A percentile compares a stretch with the other conserved stretches of the same genome.
Conservation (phyloP, 2,329 filamentous ascomycete genomes). For the Ophiocordyceps sinensis region DNA sequence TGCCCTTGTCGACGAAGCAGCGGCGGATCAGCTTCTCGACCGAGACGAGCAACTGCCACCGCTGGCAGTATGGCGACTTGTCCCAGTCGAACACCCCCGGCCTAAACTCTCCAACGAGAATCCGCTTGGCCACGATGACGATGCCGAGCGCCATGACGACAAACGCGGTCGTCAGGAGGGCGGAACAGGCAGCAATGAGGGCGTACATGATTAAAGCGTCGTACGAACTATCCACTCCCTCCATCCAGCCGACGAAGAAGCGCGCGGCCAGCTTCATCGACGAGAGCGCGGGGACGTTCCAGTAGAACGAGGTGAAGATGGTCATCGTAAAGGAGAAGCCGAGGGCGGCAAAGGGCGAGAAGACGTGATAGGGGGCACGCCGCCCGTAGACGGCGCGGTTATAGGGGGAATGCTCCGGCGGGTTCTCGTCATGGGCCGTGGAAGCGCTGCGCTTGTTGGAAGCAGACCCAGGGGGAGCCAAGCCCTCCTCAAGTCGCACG, state of each 20-base stretch:
- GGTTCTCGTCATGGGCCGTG: background rate
- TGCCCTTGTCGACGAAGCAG: conserved; percentile 34
- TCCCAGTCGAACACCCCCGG: conserved; percentile 44
- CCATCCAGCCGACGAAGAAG: conserved; percentile 11
- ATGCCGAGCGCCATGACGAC: conserved; percentile 26
- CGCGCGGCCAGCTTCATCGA: conserved; percentile 30
- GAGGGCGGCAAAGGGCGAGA: conserved; percentile 30
- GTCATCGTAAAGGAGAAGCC: conserved; percentile 31
- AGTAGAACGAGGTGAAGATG: conserved; percentile 32
- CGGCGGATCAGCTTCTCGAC: conserved; percentile 34
- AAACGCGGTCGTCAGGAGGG: conserved; percentile 25
- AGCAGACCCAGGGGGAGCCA: background rate
- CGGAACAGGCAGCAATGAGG: conserved; percentile 23
- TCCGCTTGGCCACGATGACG: conserved; percentile 34
- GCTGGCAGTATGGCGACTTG: conserved; percentile 40
- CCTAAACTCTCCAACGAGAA: conserved; percentile 31
- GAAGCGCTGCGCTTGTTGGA: background rate
- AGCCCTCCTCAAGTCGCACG: background rate
- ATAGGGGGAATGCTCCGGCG: conserved; percentile 25
- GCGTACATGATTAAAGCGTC: conserved; percentile 24
- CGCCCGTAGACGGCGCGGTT: conserved; percentile 39
- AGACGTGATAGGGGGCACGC: conserved; percentile 33
- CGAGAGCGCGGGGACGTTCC: conserved; percentile 33
- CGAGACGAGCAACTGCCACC: conserved; percentile 39
- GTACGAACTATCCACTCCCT: conserved; percentile 9